phyloP scores from a whole-genome alignment of 1,139 yeast species.

The Suhomyces chickasaworum region DNA sequence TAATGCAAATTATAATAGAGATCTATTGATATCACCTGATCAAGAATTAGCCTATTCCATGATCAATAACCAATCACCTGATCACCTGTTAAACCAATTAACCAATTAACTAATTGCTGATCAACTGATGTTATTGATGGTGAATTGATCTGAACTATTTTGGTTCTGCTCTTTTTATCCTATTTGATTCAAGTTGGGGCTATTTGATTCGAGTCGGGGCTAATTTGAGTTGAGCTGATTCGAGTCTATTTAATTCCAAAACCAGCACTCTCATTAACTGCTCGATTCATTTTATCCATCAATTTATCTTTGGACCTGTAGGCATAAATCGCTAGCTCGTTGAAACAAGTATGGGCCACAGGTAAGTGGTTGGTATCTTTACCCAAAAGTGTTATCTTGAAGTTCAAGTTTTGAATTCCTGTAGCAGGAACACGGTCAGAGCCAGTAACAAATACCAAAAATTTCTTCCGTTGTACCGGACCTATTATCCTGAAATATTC shows the following conservation, averaged over 20 bases:
- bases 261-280: conserved; percentile 80
- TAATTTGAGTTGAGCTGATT: no score
- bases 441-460: conserved; percentile 82
- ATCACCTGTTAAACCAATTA: no score
- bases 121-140: no score
- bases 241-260: conserved; percentile 73
- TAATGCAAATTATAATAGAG: no score
- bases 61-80: no score
- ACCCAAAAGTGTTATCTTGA: conserved; percentile 60
- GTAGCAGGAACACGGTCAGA: conserved; percentile 92
- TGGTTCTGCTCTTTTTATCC: no score
- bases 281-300: conserved; percentile 56
- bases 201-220: no score
- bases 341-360: conserved; percentile 90
- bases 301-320: conserved; percentile 59
- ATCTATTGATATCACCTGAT: no score
- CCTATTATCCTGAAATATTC: conserved; percentile 55
- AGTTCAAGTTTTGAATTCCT: conserved; percentile 72
- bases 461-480: conserved; percentile 54
- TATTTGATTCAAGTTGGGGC: no score
- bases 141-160: no score
- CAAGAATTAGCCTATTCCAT: no score
- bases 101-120: no score
- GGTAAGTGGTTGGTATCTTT: conserved; percentile 63
- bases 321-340: conserved; percentile 76